phyloP scores from a whole-genome alignment of 2,329 filamentous ascomycete species.

The Alternaria atra region DNA sequence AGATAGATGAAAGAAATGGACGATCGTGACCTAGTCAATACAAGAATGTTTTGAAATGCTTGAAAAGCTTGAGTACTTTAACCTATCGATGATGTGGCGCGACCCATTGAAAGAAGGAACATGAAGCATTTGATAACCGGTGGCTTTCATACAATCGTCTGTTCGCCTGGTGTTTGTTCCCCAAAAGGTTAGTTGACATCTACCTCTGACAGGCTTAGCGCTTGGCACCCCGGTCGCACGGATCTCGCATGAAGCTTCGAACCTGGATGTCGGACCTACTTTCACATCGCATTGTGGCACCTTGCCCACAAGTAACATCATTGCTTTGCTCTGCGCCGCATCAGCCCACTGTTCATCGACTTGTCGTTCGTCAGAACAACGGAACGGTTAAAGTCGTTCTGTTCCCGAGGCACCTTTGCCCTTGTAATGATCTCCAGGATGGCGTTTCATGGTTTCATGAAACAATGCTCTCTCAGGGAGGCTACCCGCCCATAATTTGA shows the following conservation, averaged over 20 bases:
- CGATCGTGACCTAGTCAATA: background rate
- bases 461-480: slow-evolving; percentile 17
- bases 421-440: slow-evolving; percentile 35
- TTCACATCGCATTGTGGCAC: slow-evolving; percentile 2
- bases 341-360: background rate
- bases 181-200: background rate
- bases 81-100: background rate
- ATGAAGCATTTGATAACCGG: slow-evolving; percentile 10
- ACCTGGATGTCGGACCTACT: background rate
- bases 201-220: slow-evolving; percentile 12
- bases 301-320: background rate
- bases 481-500: slow-evolving; percentile 6
- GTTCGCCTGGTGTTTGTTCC: slow-evolving; percentile 6
- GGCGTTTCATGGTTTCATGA: slow-evolving; percentile 31
- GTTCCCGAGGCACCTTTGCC: slow-evolving; percentile 4
- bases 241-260: slow-evolving; percentile 1
- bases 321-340: background rate
- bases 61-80: slow-evolving; percentile 5
- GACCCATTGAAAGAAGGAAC: slow-evolving; percentile 1
- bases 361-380: background rate
- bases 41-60: slow-evolving; percentile 5
- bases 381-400: slow-evolving; percentile 1
- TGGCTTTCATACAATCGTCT: background rate
- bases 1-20: background rate
- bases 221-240: slow-evolving; percentile 2